phyloP scores from a whole-genome alignment of 331 rosid genomes.

The Acacia concinna region DNA sequence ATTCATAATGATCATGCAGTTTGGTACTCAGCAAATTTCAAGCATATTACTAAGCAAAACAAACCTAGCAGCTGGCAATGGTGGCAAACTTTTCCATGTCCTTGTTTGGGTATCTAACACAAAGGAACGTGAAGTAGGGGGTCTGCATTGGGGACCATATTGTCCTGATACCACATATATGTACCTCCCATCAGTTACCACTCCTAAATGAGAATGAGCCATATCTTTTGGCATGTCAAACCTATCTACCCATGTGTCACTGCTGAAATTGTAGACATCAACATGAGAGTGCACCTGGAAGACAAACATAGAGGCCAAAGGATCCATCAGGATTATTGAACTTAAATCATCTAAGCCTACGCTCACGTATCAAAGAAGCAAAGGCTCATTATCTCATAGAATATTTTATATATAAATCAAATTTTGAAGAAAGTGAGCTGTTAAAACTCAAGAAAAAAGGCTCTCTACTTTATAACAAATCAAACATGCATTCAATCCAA shows the following conservation, averaged over 20 bases:
- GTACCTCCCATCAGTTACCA: conserved; percentile 83
- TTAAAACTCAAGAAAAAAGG: not conserved
- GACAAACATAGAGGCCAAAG: conserved; percentile 14
- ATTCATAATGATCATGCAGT: conserved; percentile 5
- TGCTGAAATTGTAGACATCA: conserved; percentile 64
- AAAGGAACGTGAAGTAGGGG: conserved; percentile 56
- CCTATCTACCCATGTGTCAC: conserved; percentile 59
- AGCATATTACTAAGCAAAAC: conserved; percentile 13
- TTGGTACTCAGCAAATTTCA: not conserved
- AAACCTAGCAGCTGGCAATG: conserved; percentile 76
- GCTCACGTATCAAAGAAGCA: not conserved
- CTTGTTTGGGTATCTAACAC: conserved; percentile 69
- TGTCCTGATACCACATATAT: conserved; percentile 80
- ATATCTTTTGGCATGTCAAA: conserved; percentile 77
- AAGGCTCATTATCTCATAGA: not conserved
- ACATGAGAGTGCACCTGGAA: conserved; percentile 85
- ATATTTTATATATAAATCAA: not conserved
- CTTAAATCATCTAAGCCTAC: conserved; percentile 8
- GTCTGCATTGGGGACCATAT: conserved; percentile 83
- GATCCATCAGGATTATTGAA: not conserved
- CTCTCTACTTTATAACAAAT: not conserved
- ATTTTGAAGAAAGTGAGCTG: not conserved
- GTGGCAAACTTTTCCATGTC: conserved; percentile 67
- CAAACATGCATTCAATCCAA: not conserved
- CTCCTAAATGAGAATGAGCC: conserved; percentile 95